These are phyloP conservation scores for Flaveria trinervia DNA, from an alignment of 129 eudicot genomes.

Conservation along the genomic window DNA sequence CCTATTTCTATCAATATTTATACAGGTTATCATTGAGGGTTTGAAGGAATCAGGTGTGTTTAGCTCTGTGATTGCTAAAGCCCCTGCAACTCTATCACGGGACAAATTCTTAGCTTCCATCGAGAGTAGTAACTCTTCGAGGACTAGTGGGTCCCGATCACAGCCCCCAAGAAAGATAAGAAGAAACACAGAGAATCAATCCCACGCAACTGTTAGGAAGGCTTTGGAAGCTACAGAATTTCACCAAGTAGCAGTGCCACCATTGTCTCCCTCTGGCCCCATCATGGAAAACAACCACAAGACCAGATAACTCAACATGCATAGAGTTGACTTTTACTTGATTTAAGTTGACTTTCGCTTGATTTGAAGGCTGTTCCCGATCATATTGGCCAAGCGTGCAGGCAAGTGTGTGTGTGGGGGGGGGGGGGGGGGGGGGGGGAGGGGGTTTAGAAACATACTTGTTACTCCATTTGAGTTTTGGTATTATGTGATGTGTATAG, in stretches of 20 bases:
- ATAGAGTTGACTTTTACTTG: slow-evolving; percentile 31
- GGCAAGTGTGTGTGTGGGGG: slow-evolving; percentile 40
- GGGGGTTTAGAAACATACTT: slow-evolving; percentile 23
- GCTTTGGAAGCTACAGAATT: slow-evolving; percentile 35
- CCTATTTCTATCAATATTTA: not conserved
- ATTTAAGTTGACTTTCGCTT: slow-evolving; percentile 12
- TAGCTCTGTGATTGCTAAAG: slow-evolving; percentile 64
- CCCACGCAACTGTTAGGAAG: slow-evolving; percentile 73
- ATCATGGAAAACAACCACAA: slow-evolving; percentile 44
- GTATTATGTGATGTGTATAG: slow-evolving; percentile 24
- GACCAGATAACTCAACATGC: slow-evolving; percentile 32
- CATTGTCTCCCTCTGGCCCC: slow-evolving; percentile 85
- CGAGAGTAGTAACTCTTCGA: slow-evolving; percentile 66
- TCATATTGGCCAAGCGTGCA: slow-evolving; percentile 72
- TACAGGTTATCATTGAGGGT: slow-evolving; percentile 83
- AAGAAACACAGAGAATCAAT: slow-evolving; percentile 40
- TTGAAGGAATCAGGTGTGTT: slow-evolving; percentile 84
- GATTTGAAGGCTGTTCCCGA: slow-evolving; percentile 63
- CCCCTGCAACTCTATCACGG: slow-evolving; percentile 55
- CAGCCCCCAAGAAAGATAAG: slow-evolving; percentile 64
- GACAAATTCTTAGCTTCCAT: slow-evolving; percentile 76
- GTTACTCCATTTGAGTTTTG: slow-evolving; percentile 13
- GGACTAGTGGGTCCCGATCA: slow-evolving; percentile 39
- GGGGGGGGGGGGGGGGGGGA: slow-evolving; percentile 25
- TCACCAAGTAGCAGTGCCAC: slow-evolving; percentile 80